Evolutionary conservation across 2,329 filamentous ascomycete genomes (phyloP), one percentile per base, ranked within the genome.

Genomic region (Monosporascus sp.): DNA sequence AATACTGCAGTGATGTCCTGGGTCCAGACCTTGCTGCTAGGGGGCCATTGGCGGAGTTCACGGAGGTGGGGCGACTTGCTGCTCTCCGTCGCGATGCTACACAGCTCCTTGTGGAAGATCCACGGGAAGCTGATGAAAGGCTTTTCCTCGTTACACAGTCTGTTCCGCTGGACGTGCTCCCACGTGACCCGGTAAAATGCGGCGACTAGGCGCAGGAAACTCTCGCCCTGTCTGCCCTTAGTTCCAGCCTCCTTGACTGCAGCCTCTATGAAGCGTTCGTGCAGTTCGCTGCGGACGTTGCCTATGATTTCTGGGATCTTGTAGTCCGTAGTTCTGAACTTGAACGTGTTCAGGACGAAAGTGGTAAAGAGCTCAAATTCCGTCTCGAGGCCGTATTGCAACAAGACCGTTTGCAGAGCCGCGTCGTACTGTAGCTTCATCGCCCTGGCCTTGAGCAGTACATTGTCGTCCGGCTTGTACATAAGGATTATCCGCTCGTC

Each of bases 121-220:
- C 94, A 99, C 0, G 94, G 93, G 62, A 97, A 97, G 55, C 87
- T 94, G 62, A 97, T 94, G 8, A 97, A 74, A 0, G 94, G 93
- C 78, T 91, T 87, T 2, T 74, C 72, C 8, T 74, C 74, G 55
- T 65, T 60, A 84, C 79, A 20, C 74, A 69, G 5, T 87, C 68
- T 0, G 86, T 86, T 28, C 31, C 77, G 72, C 17, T 78, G 76
- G 35, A 89, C 78, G 65, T 96, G 85, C 50, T 86, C 77, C 38
- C 86, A 82, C 0, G 93, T 96, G 26, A 95, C 82, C 20, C 77
- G 83, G 70, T 99, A 99, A 84, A 96, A 94, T 46, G 91, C 92
- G 1, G 88, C 86, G 7, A 92, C 84, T 62, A 97, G 89, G 0
- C 81, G 85, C 3, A 82, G 85, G 1, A 97, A 68, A 8, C 76